Evolutionary conservation across 106 monocot species (phyloP), one percentile per base, ranked within the genome.

Genomic region (Dioscorea dumetorum): DNA sequence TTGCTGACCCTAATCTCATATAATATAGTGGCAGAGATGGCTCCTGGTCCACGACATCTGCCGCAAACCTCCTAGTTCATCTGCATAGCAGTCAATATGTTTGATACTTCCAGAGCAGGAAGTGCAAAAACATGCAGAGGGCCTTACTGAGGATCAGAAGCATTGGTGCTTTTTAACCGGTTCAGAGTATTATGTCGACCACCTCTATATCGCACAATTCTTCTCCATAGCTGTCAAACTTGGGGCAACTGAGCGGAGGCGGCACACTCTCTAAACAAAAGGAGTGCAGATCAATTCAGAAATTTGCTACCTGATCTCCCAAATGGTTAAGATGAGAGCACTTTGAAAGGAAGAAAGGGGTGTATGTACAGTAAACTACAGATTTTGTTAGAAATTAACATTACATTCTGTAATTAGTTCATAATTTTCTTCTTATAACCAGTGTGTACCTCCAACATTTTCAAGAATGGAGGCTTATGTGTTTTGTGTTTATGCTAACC

Each of bases 381-480:
- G 10, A 41, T 41, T 41, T 54, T 54, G 15, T 54, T 54, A 4
- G 12, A 12, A 54, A 14, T 12, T 54, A 54, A 41, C 41, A 41
- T 8, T 54, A 54, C 4, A 19, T 5, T 54, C 54, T 54, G 54
- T 54, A 54, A 54, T 16, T 19, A 54, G 54, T 54, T 54, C 1
- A 8, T 54, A 54, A 41, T 6, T 35, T 14, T 48, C n/a, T 64
- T 2, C 5, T 64, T 9, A n/a, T 64, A 2, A 41, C 35, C 4
- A 10, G 63, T 41, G 41, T 20, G 41, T 41, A 20, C 63, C 63
- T 64, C 63, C 63, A 41, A 11, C 7, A n/a, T 64, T 64, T 41
- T 64, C 63, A 19, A 34, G 41, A 41, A 64, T 18, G 63, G 63
- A 48, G 18, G 48, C 41, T 34, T n/a, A 48, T 64, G 41, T 35